Base-by-base conservation (phyloP, 495 filamentous ascomycete genomes). In the Aspergillus sclerotioniger region DNA sequence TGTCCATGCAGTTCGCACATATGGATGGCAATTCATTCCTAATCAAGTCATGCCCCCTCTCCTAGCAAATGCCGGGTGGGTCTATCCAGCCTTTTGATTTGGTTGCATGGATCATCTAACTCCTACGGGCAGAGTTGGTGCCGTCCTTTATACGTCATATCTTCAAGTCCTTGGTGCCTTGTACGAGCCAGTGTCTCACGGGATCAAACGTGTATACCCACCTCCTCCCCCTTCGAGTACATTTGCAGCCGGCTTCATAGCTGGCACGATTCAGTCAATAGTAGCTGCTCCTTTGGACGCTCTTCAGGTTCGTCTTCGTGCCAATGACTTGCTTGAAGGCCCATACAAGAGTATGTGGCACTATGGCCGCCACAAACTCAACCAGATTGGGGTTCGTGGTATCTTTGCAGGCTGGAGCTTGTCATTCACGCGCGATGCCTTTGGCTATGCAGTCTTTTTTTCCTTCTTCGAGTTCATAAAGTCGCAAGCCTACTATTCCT, bases 201-300 rank as follows among this genome's bases (percentile, higher is more conserved):
- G 85, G 9, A 76, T 76, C 20, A 90, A 88, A 62, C 83, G 89
- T 19, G 76, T 89, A 6, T 92, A 90, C 63, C 90, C 92, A 1
- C 89, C 92, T 10, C 86, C 91, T 6, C 75, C 82, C 0, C 78
- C 84, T 0, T 65, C 67, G 2, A 71, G 82, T 41, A 91, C 91
- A 6, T 92, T 95, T 53, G 69, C 82, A 8, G 90, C 91, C 15
- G 92, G 92, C 0, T 87, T 91, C 62, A 63, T 85, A 17, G 92
- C 90, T 0, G 92, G 92, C 0, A 79, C 82, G 10, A 75, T 96
- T 9, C 91, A 95, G 69, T 91, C 87, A 25, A 64, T 96, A 25
- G 71, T 93, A 20, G 92, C 91, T 0, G 90, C 92, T 0, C 92
- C 92, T 2, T 77, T 96, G n/a, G 92, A 96, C 67, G 92, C 92